phyloP scores from a whole-genome alignment of 345 rosid species.

The Gossypium australe region DNA sequence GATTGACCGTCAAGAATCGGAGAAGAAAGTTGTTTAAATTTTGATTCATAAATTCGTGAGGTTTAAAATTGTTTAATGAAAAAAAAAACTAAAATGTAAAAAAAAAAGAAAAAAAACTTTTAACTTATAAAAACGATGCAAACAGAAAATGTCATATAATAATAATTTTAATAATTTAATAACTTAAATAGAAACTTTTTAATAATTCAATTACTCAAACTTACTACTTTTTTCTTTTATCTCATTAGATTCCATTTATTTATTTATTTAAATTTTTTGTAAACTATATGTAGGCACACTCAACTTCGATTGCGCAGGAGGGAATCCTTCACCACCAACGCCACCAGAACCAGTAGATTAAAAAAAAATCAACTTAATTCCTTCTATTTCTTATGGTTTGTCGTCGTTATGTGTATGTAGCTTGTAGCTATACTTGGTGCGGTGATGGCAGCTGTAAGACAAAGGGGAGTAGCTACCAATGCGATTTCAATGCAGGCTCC shows the following conservation, averaged over 20 bases:
- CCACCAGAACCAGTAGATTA: background rate
- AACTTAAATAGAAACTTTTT: too few species aligned
- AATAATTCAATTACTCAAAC: too few species aligned
- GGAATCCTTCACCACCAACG: background rate
- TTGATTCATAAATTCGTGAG: too few species aligned
- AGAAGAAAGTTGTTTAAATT: fast-evolving
- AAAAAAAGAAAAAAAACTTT: too few species aligned
- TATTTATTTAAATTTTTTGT: background rate
- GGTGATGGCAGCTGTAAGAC: slow-evolving; percentile 10
- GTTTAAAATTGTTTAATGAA: too few species aligned
- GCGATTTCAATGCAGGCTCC: too few species aligned
- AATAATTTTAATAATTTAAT: too few species aligned
- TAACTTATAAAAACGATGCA: fast-evolving
- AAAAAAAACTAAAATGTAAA: too few species aligned
- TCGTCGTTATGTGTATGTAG: background rate
- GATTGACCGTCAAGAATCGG: fast-evolving
- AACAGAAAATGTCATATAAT: too few species aligned
- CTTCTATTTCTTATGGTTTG: background rate
- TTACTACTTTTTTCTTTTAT: too few species aligned
- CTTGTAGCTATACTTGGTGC: slow-evolving; percentile 8
- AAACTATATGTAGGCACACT: background rate
- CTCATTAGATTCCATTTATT: background rate
- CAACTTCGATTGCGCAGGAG: background rate
- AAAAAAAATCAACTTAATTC: background rate
- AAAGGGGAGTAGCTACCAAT: background rate